Base-by-base conservation (phyloP, 208 protist species). In the Acanthamoeba sp. region DNA sequence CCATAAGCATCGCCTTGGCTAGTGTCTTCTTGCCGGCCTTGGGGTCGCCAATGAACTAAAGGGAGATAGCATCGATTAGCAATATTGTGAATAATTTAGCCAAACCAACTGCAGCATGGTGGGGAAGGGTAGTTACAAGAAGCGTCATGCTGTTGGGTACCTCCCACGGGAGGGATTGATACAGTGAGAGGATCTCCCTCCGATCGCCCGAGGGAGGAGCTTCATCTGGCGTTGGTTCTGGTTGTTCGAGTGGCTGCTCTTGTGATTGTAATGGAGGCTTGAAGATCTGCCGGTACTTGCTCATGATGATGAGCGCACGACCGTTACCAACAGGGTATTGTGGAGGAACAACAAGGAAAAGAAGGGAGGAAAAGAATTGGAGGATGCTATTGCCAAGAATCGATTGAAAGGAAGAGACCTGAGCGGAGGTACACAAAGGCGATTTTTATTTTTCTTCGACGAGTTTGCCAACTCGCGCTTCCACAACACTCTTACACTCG, bases 21-120 rank as follows among this genome's bases (percentile, higher is more conserved):
- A 88, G 80, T 12, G 80, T 88, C 80, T 62, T 88, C 36, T 88
- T 88, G 6, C 80, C 80, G 22, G 80, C 20, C 80, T 88, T 88
- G 16, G 80, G 80, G 14, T 88, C 80, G 22, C 80, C 80, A 29
- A 88, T 24, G 32, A 88, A 62, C 80, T 88, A n/a, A n/a, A n/a
- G n/a, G 32, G 2, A 38, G 16, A 5, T 16, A 2, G 2, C 10
- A 22, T 12, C 45, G n/a, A 88, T 45, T 64, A 50, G 10, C 20
- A 52, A 55, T 57, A 50, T 4, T 59, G 0, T 0, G 5, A 20
- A 76, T 38, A 27, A 6, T 10, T 48, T 48, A n/a, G 38, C 69
- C 38, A 45, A 2, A 27, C 12, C 22, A 27, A 22, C 6, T 42
- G n/a, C 27, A 48, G 12, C 14, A 80, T 14, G 32, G 69, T 27